Evolutionary conservation across 345 rosid genomes (phyloP).

Genomic region (Iberis pinnata): DNA sequence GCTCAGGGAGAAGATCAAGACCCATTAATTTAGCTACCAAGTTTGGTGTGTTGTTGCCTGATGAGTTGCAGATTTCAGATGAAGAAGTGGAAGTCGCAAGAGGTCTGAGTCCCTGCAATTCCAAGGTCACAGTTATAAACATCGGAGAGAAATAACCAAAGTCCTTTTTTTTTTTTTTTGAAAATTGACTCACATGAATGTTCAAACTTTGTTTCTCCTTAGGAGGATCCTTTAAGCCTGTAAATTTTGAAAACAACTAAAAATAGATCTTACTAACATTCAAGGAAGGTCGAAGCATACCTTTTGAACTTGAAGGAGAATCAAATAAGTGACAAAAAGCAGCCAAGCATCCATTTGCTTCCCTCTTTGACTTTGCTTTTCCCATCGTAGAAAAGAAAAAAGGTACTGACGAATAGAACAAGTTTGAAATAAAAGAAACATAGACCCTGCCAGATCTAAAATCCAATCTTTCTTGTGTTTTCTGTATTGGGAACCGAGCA

Average conservation of each 20-base stretch:
- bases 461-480: too few relatives aligned
- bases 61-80: conserved; percentile 57
- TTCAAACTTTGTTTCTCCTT: conserved; percentile 37
- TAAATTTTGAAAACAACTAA: not conserved
- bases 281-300: conserved; percentile 10
- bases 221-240: conserved; percentile 51
- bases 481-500: conserved; percentile 32
- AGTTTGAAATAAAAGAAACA: not conserved
- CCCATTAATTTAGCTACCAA: conserved; percentile 93
- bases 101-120: conserved; percentile 36
- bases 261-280: too few relatives aligned
- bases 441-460: conserved; percentile 3
- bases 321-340: conserved; percentile 71
- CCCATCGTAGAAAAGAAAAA: conserved; percentile 39
- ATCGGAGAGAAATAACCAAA: too few relatives aligned
- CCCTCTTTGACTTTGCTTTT: conserved; percentile 16
- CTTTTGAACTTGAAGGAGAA: conserved; percentile 33
- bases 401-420: conserved; percentile 16
- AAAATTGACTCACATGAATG: too few relatives aligned
- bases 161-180: too few relatives aligned
- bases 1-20: conserved; percentile 80
- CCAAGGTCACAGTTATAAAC: too few relatives aligned
- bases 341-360: conserved; percentile 52
- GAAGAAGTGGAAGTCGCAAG: conserved; percentile 28
- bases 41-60: conserved; percentile 70